Percentiles rank a stretch among this genome's conserved stretches.
Conservation (phyloP, 2,329 filamentous ascomycete species). For the Cladosporium sp. region DNA sequence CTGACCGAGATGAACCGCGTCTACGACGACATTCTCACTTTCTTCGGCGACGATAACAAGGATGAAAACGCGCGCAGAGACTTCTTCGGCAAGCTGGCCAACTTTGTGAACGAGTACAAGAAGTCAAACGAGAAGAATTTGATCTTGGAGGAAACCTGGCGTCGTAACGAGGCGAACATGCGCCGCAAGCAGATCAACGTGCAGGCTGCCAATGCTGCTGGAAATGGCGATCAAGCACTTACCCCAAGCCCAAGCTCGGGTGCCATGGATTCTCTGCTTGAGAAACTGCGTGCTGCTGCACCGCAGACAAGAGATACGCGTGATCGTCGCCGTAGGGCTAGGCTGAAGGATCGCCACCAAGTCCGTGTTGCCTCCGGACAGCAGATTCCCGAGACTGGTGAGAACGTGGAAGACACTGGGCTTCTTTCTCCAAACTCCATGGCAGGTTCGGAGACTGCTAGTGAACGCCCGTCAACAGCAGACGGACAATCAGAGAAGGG, state of each 20-base stretch:
- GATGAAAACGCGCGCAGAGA: conserved; percentile 93
- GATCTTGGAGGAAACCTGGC: conserved; percentile 75
- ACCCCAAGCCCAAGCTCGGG: conserved; percentile 59
- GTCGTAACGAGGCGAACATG: conserved; percentile 87
- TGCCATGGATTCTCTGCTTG: conserved; percentile 92
- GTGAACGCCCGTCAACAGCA: not conserved
- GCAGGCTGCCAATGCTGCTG: conserved; percentile 52
- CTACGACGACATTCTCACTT: conserved; percentile 93
- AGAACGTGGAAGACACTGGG: conserved; percentile 34
- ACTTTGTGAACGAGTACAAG: conserved; percentile 93
- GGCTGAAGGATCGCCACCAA: conserved; percentile 88
- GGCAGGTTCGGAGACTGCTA: conserved; percentile 10
- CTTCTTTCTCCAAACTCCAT: conserved; percentile 33
- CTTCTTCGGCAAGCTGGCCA: conserved; percentile 91
- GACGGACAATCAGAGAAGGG: conserved; percentile 17
- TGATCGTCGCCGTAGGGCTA: conserved; percentile 81
- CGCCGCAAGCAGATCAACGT: conserved; percentile 80
- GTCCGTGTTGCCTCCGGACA: conserved; percentile 88
- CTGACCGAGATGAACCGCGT: conserved; percentile 88
- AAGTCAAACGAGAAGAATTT: conserved; percentile 93
- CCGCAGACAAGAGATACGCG: conserved; percentile 83
- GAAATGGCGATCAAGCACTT: conserved; percentile 39
- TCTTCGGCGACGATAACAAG: conserved; percentile 89
- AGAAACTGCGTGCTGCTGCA: conserved; percentile 91
- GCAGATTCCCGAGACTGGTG: conserved; percentile 69